Conservation (phyloP, 495 filamentous ascomycete genomes). For the Coniosporium apollinis region DNA sequence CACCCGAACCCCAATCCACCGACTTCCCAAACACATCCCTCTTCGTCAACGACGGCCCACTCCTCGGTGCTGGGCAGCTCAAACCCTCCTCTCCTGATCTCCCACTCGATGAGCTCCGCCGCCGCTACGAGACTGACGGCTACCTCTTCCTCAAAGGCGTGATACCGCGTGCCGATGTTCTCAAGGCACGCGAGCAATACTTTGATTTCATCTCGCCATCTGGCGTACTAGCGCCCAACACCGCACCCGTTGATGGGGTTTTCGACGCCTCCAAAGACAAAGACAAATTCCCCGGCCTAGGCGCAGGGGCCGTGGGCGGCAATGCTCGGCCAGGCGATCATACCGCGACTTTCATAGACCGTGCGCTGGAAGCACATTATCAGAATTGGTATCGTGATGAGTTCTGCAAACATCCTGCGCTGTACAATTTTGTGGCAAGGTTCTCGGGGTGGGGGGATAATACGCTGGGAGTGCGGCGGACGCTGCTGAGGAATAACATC, state of each 20-base stretch:
- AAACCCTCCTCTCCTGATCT: conserved; percentile 18
- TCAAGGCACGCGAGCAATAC: conserved; percentile 37
- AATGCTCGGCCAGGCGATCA: conserved; percentile 32
- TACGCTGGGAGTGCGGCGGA: conserved; percentile 23
- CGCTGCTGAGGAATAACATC: conserved; percentile 37
- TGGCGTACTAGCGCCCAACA: conserved; percentile 34
- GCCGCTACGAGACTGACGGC: conserved; percentile 37
- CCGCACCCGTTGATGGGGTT: conserved; percentile 24
- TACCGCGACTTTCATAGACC: conserved; percentile 33
- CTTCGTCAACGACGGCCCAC: conserved; percentile 35
- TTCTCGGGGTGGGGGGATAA: conserved; percentile 38
- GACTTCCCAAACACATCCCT: no score
- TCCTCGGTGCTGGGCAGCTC: conserved; percentile 30
- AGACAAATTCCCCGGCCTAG: conserved; percentile 38
- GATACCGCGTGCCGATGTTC: conserved; percentile 39
- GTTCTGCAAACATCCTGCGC: conserved; percentile 36
- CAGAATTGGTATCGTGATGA: conserved; percentile 40
- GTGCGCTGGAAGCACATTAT: conserved; percentile 38
- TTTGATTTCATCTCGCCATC: conserved; percentile 37
- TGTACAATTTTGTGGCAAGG: conserved; percentile 34
- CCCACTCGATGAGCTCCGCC: conserved; percentile 30
- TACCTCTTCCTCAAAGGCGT: conserved; percentile 45
- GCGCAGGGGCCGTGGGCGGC: conserved; percentile 30
- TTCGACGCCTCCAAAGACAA: conserved; percentile 34
- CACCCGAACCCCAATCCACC: conserved; percentile 6